phyloP scores from a whole-genome alignment of 2,329 filamentous ascomycete genomes.

The Fusarium sp. region DNA sequence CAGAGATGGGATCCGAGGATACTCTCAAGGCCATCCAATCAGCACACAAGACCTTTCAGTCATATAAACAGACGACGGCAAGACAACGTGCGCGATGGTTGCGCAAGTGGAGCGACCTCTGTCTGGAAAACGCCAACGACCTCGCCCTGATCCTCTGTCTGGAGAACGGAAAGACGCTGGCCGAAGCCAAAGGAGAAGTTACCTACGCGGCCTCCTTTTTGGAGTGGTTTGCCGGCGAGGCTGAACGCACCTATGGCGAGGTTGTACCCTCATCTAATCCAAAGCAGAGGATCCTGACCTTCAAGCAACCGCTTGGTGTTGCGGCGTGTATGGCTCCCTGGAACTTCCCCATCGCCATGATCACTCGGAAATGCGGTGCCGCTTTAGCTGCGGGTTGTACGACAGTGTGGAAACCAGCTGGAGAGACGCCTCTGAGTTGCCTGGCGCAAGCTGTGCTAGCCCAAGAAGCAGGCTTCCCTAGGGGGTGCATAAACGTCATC shows the following conservation, averaged over 20 bases:
- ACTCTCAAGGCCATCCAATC: not conserved
- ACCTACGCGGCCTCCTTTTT: not conserved
- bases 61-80: not conserved
- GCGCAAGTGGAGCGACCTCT: not conserved
- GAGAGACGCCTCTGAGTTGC: not conserved
- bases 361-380: not conserved
- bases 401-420: not conserved
- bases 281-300: not conserved
- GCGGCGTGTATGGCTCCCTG: not conserved
- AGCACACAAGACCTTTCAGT: not conserved
- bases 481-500: conserved; percentile 5
- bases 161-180: not conserved
- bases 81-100: not conserved
- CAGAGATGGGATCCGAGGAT: not conserved
- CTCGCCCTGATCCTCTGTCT: not conserved
- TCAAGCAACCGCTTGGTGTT: not conserved
- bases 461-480: conserved; percentile 1
- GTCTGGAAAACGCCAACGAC: not conserved
- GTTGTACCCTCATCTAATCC: not conserved
- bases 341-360: not conserved
- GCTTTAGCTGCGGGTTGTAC: not conserved
- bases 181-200: not conserved
- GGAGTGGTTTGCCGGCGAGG: not conserved
- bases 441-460: not conserved
- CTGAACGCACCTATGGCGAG: not conserved